Percentiles rank a stretch among this genome's conserved stretches.
These are phyloP conservation scores for Cladophialophora psammophila DNA, from an alignment of 2,329 filamentous ascomycete genomes.

Conservation along the genomic window DNA sequence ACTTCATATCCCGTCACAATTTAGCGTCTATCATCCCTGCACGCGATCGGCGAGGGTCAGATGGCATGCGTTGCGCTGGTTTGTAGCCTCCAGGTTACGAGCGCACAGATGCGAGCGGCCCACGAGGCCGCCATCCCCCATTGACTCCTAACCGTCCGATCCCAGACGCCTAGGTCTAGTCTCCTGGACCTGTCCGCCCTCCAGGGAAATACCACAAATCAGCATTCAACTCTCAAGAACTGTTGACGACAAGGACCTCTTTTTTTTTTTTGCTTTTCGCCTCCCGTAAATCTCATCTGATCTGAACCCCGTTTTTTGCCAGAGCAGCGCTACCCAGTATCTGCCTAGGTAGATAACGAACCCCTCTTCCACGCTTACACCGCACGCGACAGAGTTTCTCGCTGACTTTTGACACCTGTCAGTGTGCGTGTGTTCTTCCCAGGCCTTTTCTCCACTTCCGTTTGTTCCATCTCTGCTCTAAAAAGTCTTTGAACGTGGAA, in stretches of 20 bases:
- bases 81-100: conserved; percentile 10
- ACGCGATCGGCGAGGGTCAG: conserved; percentile 30
- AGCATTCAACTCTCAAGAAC: conserved; percentile 5
- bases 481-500: not conserved
- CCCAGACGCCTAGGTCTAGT: conserved; percentile 5
- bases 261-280: not conserved
- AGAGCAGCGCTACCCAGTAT: conserved; percentile 8
- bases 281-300: conserved; percentile 19
- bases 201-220: conserved; percentile 6
- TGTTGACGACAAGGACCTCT: conserved; percentile 2
- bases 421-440: not conserved
- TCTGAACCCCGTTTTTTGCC: conserved; percentile 7
- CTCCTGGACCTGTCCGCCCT: not conserved
- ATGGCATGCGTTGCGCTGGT: conserved; percentile 27
- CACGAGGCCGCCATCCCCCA: conserved; percentile 30
- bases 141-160: conserved; percentile 9
- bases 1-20: conserved; percentile 14
- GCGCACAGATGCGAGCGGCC: conserved; percentile 10
- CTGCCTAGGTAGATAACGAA: conserved; percentile 11
- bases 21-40: conserved; percentile 16
- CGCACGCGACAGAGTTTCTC: conserved; percentile 1
- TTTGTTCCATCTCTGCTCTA: conserved; percentile 4
- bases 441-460: conserved; percentile 2
- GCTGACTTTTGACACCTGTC: not conserved
- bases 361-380: conserved; percentile 12